phyloP scores from a whole-genome alignment of 805 yeast genomes.

The Candida coquimbonensis region DNA sequence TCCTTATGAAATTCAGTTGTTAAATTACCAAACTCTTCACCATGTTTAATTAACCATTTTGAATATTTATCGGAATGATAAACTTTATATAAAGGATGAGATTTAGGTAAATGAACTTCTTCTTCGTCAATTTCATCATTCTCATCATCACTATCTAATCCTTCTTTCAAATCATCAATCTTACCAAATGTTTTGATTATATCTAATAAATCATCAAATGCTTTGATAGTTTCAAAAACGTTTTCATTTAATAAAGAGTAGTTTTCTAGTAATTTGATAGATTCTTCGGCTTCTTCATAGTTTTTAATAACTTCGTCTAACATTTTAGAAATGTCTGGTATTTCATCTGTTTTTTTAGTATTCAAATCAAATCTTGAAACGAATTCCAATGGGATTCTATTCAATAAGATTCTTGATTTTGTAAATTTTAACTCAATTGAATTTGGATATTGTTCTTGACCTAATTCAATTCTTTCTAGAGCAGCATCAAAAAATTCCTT shows the following conservation, averaged over 20 bases:
- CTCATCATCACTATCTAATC: slow-evolving; percentile 52
- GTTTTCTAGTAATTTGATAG: slow-evolving; percentile 16
- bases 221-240: slow-evolving; percentile 45
- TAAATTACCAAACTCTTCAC: slow-evolving; percentile 18
- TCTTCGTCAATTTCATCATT: slow-evolving; percentile 30
- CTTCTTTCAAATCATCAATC: slow-evolving; percentile 43
- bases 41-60: slow-evolving; percentile 37
- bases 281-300: slow-evolving; percentile 38
- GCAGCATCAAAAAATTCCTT: slow-evolving; percentile 63
- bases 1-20: slow-evolving; percentile 10
- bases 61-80: slow-evolving; percentile 36
- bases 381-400: slow-evolving; percentile 51
- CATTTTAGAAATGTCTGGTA: slow-evolving; percentile 29
- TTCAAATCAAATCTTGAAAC: slow-evolving; percentile 43
- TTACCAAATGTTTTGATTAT: slow-evolving; percentile 61
- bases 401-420: slow-evolving; percentile 47
- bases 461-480: slow-evolving; percentile 57
- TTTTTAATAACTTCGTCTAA: slow-evolving; percentile 40
- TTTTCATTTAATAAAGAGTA: slow-evolving; percentile 33
- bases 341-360: slow-evolving; percentile 24
- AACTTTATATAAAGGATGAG: slow-evolving; percentile 51
- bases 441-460: slow-evolving; percentile 43
- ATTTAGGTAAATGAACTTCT: slow-evolving; percentile 31
- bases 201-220: slow-evolving; percentile 62
- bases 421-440: slow-evolving; percentile 44